Evolutionary conservation across 1,284 basidiomycete species (phyloP), one percentile per base, ranked within the genome.

Genomic region (Cutaneotrichosporon cyanovorans): DNA sequence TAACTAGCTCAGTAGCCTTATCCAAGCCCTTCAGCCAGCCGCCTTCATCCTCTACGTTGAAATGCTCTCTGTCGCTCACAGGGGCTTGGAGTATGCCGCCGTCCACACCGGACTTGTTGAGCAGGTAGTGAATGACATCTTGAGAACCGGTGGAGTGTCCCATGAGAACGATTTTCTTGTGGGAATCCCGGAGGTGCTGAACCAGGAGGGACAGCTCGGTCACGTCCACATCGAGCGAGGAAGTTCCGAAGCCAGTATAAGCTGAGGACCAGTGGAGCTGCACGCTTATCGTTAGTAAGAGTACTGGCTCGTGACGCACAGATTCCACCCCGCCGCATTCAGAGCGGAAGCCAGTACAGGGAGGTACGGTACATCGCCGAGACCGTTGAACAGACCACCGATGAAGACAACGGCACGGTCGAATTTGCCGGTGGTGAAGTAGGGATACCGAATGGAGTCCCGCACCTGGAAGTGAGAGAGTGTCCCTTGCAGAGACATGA

Each of bases 61-160:
- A 55, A 45, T 55, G 62, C 49, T 72, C 66, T 14, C 69, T 55
- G 48, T 72, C 70, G 1, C 65, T 68, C 7, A 63, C 68, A 12
- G 71, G 66, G 1, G 69, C 72, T 52, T 73, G 72, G 51, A 73
- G 64, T 52, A 73, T 72, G 4, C 66, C 72, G 2, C 64, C 67
- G 11, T 63, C 48, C 32, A 68, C 61, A 8, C 32, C 23, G n/a
- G 56, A 36, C 5, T 5, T 11, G 14, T 55, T 53, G 21, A 60
- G 56, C 25, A 72, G 60, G 57, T 69, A 72, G 37, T 63, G 60
- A 16, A 71, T 65, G 19, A 68, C 62, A 45, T 72, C 69, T 53
- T 73, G 72, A 12, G 62, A 68, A 11, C 72, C 72, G 6, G 72
- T 73, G 4, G 65, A 68, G 48, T 72, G 70, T 33, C 71, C 71